Conservation (phyloP, 441 rosid genomes). For the Adansonia madagascariensis region DNA sequence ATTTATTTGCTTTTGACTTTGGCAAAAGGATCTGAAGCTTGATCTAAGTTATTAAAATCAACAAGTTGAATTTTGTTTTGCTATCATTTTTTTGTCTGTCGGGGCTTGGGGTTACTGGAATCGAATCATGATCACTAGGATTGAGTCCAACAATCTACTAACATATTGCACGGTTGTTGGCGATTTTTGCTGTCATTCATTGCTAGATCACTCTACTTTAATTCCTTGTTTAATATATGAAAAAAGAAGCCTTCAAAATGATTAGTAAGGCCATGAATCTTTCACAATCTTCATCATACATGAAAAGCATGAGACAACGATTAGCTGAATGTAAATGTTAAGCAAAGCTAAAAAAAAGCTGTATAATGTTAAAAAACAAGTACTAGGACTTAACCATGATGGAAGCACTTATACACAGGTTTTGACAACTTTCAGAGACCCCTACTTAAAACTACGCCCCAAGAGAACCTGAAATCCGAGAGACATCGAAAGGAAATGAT, state of each 20-base stretch:
- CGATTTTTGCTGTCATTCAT: background rate
- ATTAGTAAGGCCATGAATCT: background rate
- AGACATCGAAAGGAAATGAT: background rate
- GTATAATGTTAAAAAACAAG: constrained; percentile 15
- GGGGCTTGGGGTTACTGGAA: background rate
- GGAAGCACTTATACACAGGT: background rate
- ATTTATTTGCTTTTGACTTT: background rate
- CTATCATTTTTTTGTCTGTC: background rate
- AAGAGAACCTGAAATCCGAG: constrained; percentile 15
- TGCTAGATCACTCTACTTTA: background rate
- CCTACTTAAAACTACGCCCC: background rate
- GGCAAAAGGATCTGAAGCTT: background rate
- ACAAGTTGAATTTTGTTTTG: background rate
- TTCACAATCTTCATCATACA: background rate
- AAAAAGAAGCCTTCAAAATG: background rate
- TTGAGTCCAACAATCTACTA: background rate
- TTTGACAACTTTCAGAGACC: background rate
- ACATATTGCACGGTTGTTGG: no score
- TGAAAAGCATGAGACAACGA: background rate
- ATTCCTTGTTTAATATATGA: background rate
- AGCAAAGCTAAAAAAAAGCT: background rate
- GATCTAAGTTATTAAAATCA: background rate
- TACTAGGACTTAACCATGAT: background rate
- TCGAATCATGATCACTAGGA: background rate
- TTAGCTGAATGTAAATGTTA: background rate